Percentiles rank a stretch among this genome's conserved stretches.
These are phyloP conservation scores for Phytophthora pisi DNA, from an alignment of 352 stramenopile genomes.

Conservation along the genomic window DNA sequence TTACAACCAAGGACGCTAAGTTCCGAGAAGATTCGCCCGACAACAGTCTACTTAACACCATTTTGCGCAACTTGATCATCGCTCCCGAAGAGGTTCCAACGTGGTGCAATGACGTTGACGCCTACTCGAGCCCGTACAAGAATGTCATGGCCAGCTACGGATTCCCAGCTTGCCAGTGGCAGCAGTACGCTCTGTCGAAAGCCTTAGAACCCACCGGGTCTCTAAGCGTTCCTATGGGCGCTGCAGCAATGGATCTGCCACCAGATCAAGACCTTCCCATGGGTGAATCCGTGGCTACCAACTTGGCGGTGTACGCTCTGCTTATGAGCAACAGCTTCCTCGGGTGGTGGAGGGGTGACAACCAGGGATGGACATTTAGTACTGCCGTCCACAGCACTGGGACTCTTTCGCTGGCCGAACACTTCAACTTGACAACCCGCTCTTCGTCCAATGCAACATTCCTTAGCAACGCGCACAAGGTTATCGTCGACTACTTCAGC, in stretches of 20 bases:
- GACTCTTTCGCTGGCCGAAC: conserved; percentile 1
- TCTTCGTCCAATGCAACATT: background rate
- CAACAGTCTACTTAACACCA: too few species aligned
- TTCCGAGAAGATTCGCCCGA: too few species aligned
- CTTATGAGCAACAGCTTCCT: conserved; percentile 7
- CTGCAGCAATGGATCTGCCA: background rate
- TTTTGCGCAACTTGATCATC: too few species aligned
- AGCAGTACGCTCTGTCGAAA: conserved; percentile 9
- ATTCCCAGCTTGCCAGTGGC: conserved; percentile 11
- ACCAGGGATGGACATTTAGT: background rate
- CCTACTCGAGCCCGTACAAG: background rate
- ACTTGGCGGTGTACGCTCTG: conserved; percentile 9
- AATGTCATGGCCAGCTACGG: conserved; percentile 8
- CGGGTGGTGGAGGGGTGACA: conserved; percentile 1
- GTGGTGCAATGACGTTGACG: too few species aligned
- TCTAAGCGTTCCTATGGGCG: conserved; percentile 4
- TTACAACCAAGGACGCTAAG: too few species aligned
- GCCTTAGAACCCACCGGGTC: conserved; percentile 3
- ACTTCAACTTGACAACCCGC: conserved; percentile 5
- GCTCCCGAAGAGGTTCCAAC: too few species aligned
- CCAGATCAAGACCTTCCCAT: conserved; percentile 3
- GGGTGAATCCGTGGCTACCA: conserved; percentile 7
- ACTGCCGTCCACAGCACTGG: too few species aligned
- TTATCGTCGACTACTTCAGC: conserved; percentile 11
- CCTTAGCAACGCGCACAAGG: too few species aligned